Percentiles rank a stretch among this genome's conserved stretches.
Conservation (phyloP, 2,329 filamentous ascomycete genomes). For the Dothistroma septosporum region DNA sequence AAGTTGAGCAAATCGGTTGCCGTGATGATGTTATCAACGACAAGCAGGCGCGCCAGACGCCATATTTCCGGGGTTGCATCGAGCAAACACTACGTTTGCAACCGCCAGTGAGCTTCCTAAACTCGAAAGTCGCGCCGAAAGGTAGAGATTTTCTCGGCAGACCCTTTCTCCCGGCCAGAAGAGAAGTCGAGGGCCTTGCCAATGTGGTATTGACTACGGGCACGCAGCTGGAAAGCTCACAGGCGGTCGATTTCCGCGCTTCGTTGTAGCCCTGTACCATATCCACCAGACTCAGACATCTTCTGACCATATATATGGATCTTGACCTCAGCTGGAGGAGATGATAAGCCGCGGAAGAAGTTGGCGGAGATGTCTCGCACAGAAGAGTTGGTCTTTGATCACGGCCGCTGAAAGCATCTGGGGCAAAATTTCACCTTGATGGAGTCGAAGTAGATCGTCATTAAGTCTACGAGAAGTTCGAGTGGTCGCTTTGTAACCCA, state of each 20-base stretch:
- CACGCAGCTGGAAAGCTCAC: background rate
- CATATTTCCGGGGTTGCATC: constrained; percentile 40
- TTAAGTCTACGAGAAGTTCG: constrained; percentile 9
- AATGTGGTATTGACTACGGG: background rate
- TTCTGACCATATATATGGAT: constrained; percentile 18
- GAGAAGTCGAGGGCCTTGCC: constrained; percentile 10
- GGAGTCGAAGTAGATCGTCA: constrained; percentile 27
- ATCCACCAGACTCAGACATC: constrained; percentile 6
- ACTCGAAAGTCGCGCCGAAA: constrained; percentile 35
- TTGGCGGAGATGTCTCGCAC: constrained; percentile 10
- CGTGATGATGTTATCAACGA: constrained; percentile 7
- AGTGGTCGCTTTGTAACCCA: constrained; percentile 8
- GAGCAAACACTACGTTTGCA: constrained; percentile 39
- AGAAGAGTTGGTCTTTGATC: constrained; percentile 30
- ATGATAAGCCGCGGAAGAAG: constrained; percentile 6
- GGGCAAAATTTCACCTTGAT: constrained; percentile 33
- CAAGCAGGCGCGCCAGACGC: constrained; percentile 30
- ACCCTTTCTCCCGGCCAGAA: constrained; percentile 27
- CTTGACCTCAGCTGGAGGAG: constrained; percentile 3
- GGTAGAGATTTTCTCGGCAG: constrained; percentile 35
- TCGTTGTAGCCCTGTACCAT: constrained; percentile 4
- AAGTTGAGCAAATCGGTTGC: constrained; percentile 37
- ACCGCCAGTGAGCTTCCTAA: constrained; percentile 36
- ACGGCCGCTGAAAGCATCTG: constrained; percentile 25
- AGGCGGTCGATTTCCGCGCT: constrained; percentile 22